These are phyloP conservation scores for Lavandula angustifolia DNA, from an alignment of 257 asterid species.

Conservation along the genomic window DNA sequence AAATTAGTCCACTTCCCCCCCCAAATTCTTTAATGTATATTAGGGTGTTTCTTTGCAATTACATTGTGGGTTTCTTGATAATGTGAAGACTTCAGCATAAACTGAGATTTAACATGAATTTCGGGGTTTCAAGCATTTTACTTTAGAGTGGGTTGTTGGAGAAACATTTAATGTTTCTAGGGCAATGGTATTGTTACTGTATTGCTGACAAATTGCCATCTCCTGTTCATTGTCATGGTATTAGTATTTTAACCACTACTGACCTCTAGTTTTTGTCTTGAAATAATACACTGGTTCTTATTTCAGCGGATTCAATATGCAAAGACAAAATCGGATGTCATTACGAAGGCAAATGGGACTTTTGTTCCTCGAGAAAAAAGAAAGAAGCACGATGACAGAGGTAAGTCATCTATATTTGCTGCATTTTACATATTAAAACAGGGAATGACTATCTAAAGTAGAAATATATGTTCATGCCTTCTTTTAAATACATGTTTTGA, in stretches of 20 bases:
- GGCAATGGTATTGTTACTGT: neutral
- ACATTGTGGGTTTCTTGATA: neutral
- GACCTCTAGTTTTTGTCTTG: neutral
- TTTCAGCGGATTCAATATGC: slow-evolving; percentile 91
- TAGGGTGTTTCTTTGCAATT: neutral
- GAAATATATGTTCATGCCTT: neutral
- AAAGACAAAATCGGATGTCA: slow-evolving; percentile 84
- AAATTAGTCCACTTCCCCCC: neutral
- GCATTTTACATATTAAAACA: slow-evolving; percentile 10
- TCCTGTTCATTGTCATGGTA: neutral
- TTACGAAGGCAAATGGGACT: slow-evolving; percentile 90
- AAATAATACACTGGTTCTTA: slow-evolving; percentile 16
- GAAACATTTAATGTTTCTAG: neutral
- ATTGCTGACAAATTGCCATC: neutral
- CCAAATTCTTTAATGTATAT: neutral
- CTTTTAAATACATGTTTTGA: neutral
- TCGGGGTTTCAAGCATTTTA: neutral
- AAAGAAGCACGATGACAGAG: slow-evolving; percentile 92
- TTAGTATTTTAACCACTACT: neutral
- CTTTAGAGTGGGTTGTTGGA: neutral
- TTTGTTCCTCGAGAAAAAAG: slow-evolving; percentile 90
- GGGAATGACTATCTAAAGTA: neutral
- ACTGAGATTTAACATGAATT: slow-evolving; percentile 1
- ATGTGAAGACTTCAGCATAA: neutral
- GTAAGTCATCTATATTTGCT: slow-evolving; percentile 39